phyloP scores from a whole-genome alignment of 495 filamentous ascomycete species.

The Aspergillus homomorphus region DNA sequence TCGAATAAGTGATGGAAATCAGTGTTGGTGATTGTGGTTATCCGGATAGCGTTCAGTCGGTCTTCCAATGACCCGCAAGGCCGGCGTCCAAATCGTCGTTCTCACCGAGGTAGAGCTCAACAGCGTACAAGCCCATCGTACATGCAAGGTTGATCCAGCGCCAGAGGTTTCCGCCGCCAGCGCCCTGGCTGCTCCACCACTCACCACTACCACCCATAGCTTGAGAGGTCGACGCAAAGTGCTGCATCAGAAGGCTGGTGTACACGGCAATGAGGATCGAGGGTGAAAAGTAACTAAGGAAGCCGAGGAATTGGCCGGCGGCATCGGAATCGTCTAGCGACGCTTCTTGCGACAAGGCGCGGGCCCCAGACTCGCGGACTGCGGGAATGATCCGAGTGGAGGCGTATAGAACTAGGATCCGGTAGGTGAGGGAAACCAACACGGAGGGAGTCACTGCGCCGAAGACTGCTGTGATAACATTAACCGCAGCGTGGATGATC shows the following conservation, averaged over 20 bases:
- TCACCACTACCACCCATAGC: constrained; percentile 62
- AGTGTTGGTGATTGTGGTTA: neutral
- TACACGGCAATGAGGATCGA: constrained; percentile 92
- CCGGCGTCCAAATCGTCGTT: constrained; percentile 66
- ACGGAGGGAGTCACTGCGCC: constrained; percentile 93
- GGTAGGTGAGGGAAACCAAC: constrained; percentile 88
- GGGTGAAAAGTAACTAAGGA: constrained; percentile 89
- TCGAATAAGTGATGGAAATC: neutral
- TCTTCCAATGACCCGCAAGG: constrained; percentile 83
- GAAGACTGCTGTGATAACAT: constrained; percentile 83
- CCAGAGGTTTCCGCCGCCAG: constrained; percentile 81
- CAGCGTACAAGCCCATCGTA: constrained; percentile 83
- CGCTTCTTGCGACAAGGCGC: constrained; percentile 77
- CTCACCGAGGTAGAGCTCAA: constrained; percentile 82
- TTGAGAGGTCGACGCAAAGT: constrained; percentile 72
- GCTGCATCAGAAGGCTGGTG: constrained; percentile 93
- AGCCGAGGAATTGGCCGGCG: constrained; percentile 70
- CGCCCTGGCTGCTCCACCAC: constrained; percentile 81
- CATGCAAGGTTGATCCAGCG: constrained; percentile 87
- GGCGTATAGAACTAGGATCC: constrained; percentile 89
- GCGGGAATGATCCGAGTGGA: constrained; percentile 95
- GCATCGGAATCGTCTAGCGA: constrained; percentile 81
- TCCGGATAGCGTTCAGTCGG: constrained; percentile 58
- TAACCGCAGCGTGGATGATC: constrained; percentile 78
- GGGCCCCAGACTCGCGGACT: constrained; percentile 78